Percentiles rank a stretch among this genome's conserved stretches.
Evolutionary conservation across 371 early-diverging fungal species (phyloP).

Genomic region (Rhizomucor miehei): DNA sequence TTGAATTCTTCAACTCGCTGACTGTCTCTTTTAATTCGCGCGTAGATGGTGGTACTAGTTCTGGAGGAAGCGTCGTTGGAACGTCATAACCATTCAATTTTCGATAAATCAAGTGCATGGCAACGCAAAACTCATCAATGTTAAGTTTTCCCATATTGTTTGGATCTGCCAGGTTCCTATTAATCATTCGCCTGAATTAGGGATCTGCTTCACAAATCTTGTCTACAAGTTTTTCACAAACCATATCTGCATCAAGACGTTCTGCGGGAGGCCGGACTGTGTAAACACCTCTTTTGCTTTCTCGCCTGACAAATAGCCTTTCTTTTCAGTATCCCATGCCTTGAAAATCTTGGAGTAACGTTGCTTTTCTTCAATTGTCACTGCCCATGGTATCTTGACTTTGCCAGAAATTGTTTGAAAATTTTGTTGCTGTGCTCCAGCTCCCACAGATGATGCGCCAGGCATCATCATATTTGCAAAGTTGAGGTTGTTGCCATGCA

Average conservation of each 20-base stretch:
- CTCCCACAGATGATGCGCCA: conserved; percentile 9
- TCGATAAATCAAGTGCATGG: conserved; percentile 89
- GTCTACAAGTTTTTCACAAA: conserved; percentile 15
- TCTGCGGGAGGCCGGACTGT: conserved; percentile 79
- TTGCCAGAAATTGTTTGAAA: conserved; percentile 29
- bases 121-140: conserved; percentile 89
- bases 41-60: conserved; percentile 79
- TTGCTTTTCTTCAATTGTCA: conserved; percentile 74
- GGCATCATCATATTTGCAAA: conserved; percentile 54
- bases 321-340: conserved; percentile 79
- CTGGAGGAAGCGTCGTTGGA: conserved; percentile 75
- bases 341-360: conserved; percentile 82
- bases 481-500: conserved; percentile 34
- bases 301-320: conserved; percentile 78
- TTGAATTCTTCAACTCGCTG: conserved; percentile 49
- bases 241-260: conserved; percentile 87
- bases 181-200: neutral
- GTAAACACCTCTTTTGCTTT: conserved; percentile 80
- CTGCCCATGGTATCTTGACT: conserved; percentile 73
- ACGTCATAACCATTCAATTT: conserved; percentile 78
- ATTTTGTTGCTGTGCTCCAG: conserved; percentile 10
- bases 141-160: conserved; percentile 86
- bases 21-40: conserved; percentile 62
- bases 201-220: neutral
- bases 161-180: conserved; percentile 82